phyloP scores from a whole-genome alignment of 1,284 basidiomycete genomes.

The Ceratobasidium sp. region DNA sequence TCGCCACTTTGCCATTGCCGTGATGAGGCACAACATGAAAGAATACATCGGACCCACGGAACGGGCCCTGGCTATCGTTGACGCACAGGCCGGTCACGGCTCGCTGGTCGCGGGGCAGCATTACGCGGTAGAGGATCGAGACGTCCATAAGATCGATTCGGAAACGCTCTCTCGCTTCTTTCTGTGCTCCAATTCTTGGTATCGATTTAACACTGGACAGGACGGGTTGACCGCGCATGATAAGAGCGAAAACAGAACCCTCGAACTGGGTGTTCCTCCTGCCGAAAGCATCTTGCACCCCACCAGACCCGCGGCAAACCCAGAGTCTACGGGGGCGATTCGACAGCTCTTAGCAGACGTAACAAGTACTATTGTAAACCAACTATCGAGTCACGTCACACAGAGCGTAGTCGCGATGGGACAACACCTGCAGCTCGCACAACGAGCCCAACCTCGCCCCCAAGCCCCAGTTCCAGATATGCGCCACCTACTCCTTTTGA shows the following conservation, averaged over 20 bases:
- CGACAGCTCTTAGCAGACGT: no score
- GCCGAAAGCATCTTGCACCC: no score
- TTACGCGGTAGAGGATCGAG: neutral
- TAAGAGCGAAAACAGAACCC: neutral
- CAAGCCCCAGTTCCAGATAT: no score
- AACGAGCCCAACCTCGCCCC: no score
- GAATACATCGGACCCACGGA: neutral
- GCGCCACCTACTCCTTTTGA: no score
- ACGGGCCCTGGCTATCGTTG: neutral
- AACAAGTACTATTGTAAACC: no score
- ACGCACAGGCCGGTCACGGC: slow-evolving; percentile 9
- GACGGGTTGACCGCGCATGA: neutral
- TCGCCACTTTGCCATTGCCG: slow-evolving; percentile 10
- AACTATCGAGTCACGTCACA: no score
- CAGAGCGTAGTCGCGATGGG: no score
- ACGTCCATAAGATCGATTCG: neutral
- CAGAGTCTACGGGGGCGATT: no score
- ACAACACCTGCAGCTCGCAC: no score
- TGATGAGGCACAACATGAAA: neutral
- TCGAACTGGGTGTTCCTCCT: no score
- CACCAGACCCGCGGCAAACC: no score
- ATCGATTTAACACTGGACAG: neutral
- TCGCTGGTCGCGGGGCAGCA: neutral
- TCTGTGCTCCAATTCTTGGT: slow-evolving; percentile 3
- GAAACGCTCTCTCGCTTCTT: neutral